Conservation (phyloP, 345 rosid genomes). For the Brassica incana region DNA sequence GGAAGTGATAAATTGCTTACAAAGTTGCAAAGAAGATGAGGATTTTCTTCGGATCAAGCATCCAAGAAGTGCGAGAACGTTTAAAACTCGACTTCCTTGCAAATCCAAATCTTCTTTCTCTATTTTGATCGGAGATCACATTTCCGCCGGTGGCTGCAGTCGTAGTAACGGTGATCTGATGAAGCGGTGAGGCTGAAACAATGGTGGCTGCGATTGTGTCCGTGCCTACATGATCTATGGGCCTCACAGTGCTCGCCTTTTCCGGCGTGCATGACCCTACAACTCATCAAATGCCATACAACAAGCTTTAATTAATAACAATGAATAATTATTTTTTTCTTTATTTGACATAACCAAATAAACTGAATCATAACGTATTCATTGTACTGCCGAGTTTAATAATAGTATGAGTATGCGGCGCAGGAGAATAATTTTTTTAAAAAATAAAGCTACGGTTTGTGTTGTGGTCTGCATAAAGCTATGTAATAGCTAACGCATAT, state of each 20-base stretch:
- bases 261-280: constrained; percentile 61
- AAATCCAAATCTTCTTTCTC: constrained; percentile 48
- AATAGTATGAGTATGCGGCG: constrained; percentile 26
- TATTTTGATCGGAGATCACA: constrained; percentile 28
- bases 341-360: constrained; percentile 25
- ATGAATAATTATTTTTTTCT: constrained; percentile 17
- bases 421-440: constrained; percentile 4
- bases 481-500: not conserved
- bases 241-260: constrained; percentile 42
- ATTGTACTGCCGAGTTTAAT: constrained; percentile 19
- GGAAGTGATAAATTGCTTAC: constrained; percentile 45
- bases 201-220: not conserved
- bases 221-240: constrained; percentile 43
- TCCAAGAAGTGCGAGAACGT: constrained; percentile 62
- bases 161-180: constrained; percentile 74
- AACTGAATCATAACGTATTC: constrained; percentile 32
- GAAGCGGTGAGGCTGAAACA: constrained; percentile 38
- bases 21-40: constrained; percentile 83
- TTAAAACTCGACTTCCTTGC: constrained; percentile 68
- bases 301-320: constrained; percentile 13
- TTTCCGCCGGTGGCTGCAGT: constrained; percentile 40
- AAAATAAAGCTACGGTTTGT: not conserved
- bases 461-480: constrained; percentile 24
- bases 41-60: constrained; percentile 80
- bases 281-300: constrained; percentile 27